Evolutionary conservation across 129 eudicot genomes (phyloP), one percentile per base, ranked within the genome.

Genomic region (Artemisia tridentata): DNA sequence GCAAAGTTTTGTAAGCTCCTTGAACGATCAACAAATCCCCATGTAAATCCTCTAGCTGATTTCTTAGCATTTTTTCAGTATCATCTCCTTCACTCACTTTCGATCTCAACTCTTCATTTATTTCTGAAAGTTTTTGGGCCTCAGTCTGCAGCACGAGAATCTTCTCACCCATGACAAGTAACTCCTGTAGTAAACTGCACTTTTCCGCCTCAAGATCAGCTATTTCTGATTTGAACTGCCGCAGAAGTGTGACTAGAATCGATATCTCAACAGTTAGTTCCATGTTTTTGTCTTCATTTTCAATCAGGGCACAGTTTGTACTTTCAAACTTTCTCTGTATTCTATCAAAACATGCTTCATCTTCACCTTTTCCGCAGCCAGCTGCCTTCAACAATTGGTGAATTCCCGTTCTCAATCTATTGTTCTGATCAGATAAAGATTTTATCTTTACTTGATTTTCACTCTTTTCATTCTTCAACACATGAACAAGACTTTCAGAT

Each of bases 241-340:
- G 55, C 74, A 93, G 68, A 65, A 84, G 77, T 58, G 91, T 47
- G 50, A 82, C 68, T 49, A 93, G 78, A 80, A 87, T 82, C 3
- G 86, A 81, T 48, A 76, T 61, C 73, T 90, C 87, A 62, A 93
- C 68, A 43, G 67, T 69, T 74, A 69, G 69, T 72, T 69, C 71
- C 62, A 68, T 78, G 75, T 86, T 93, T 79, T 87, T 91, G 34
- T 87, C 91, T 71, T 81, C 82, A 7, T 80, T 80, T 66, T 85
- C 62, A 49, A n/a, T 65, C 15, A 89, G 80, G 47, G 88, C 76
- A 14, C 25, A 43, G 69, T 85, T 85, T 50, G 79, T 73, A 47
- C 71, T 81, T 68, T 77, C 86, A 34, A 88, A 71, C 68, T 78
- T 82, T 66, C 71, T 59, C 3, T 71, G 74, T 45, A 90, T 63